A percentile compares a stretch with the other conserved stretches of the same genome.
Evolutionary conservation across 306 rosid genomes (phyloP).

Genomic region (Cucurbita ficifolia): DNA sequence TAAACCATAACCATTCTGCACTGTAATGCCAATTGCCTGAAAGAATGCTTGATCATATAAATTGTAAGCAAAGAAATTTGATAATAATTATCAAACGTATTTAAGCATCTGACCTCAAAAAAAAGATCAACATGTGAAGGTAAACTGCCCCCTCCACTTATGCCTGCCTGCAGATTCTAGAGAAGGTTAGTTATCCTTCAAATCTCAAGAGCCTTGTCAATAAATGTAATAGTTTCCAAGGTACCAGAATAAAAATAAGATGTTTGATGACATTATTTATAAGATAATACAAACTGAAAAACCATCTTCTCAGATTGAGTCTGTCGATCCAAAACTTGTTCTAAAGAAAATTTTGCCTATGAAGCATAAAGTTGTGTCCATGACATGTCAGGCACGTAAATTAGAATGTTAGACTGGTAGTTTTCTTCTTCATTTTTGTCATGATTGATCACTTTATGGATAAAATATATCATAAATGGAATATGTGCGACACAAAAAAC

Average conservation of each 20-base stretch:
- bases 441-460: not conserved
- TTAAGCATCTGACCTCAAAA: conserved; percentile 59
- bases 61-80: not conserved
- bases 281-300: not conserved
- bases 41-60: conserved; percentile 7
- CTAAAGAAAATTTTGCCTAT: not conserved
- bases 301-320: not conserved
- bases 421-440: not conserved
- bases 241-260: too few species aligned
- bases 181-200: conserved; percentile 11
- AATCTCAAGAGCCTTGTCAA: conserved; percentile 1
- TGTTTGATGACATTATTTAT: not conserved
- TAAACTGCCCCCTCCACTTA: conserved; percentile 92
- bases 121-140: conserved; percentile 62
- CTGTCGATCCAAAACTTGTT: not conserved
- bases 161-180: conserved; percentile 62
- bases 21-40: conserved; percentile 75
- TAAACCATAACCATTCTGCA: conserved; percentile 92
- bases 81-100: not conserved
- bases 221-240: not conserved
- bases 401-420: not conserved
- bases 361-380: not conserved
- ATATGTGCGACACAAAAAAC: not conserved
- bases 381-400: not conserved
- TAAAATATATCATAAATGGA: not conserved